Percentiles rank a stretch among this genome's conserved stretches.
phyloP scores from a whole-genome alignment of 495 filamentous ascomycete species.

The Echria macrotheca region DNA sequence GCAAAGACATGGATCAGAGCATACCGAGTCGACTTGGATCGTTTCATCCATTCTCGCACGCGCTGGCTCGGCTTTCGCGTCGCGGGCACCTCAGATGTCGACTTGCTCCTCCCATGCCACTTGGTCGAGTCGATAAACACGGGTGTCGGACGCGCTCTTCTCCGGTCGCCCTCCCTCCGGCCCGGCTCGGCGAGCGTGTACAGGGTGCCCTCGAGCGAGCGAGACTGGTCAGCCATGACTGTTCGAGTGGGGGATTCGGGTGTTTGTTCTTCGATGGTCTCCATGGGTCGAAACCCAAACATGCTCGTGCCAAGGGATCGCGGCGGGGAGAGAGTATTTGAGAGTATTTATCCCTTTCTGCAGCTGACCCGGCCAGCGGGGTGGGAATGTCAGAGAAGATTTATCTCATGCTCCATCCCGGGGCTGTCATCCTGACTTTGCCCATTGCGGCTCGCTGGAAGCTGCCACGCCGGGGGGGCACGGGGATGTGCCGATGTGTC shows the following conservation, averaged over 20 bases:
- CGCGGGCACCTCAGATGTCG: conserved; percentile 10
- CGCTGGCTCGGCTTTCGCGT: conserved; percentile 18
- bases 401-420: too few species aligned
- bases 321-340: background rate
- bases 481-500: too few species aligned
- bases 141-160: too few species aligned
- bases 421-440: background rate
- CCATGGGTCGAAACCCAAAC: conserved; percentile 13
- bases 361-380: background rate
- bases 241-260: conserved; percentile 3
- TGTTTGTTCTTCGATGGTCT: conserved; percentile 16
- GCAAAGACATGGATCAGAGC: background rate
- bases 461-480: background rate
- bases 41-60: conserved; percentile 26
- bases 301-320: background rate
- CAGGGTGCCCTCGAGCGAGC: conserved; percentile 3
- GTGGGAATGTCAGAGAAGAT: background rate
- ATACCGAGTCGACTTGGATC: conserved; percentile 23
- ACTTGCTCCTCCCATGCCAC: conserved; percentile 4
- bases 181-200: conserved; percentile 4
- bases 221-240: background rate
- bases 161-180: background rate
- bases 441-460: background rate
- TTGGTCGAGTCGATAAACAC: background rate
- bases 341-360: background rate